These are phyloP conservation scores for Fusarium anguioides DNA, from an alignment of 2,329 filamentous ascomycete genomes.

Conservation along the genomic window DNA sequence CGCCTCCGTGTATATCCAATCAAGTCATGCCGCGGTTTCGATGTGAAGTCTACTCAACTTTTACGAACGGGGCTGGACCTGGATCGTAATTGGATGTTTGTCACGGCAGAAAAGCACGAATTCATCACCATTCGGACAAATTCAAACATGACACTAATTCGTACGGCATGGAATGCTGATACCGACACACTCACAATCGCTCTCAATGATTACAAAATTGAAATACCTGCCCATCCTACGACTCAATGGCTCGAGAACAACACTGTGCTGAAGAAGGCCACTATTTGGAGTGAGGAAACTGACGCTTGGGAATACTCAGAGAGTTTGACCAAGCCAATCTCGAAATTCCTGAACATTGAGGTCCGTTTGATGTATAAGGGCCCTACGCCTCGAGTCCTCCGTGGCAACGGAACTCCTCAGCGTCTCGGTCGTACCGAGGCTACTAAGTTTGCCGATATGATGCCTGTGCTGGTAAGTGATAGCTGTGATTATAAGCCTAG, in stretches of 20 bases:
- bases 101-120: conserved; percentile 61
- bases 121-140: conserved; percentile 73
- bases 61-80: conserved; percentile 68
- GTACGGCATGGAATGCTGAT: conserved; percentile 46
- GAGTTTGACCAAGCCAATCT: conserved; percentile 63
- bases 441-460: conserved; percentile 67
- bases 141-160: conserved; percentile 70
- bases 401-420: conserved; percentile 65
- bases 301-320: conserved; percentile 66
- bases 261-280: conserved; percentile 60
- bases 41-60: conserved; percentile 62
- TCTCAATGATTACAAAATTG: conserved; percentile 56
- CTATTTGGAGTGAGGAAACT: conserved; percentile 69
- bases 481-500: conserved; percentile 49
- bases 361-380: conserved; percentile 72
- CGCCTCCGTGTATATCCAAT: conserved; percentile 70
- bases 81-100: conserved; percentile 75
- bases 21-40: conserved; percentile 73
- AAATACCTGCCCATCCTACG: conserved; percentile 66
- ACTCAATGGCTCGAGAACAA: conserved; percentile 64
- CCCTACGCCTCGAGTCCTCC: conserved; percentile 64
- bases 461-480: conserved; percentile 33
- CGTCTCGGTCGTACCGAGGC: conserved; percentile 64
- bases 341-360: conserved; percentile 64
- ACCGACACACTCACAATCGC: conserved; percentile 60